Evolutionary conservation across 345 rosid genomes (phyloP).

Genomic region (Carallia pectinifolia): DNA sequence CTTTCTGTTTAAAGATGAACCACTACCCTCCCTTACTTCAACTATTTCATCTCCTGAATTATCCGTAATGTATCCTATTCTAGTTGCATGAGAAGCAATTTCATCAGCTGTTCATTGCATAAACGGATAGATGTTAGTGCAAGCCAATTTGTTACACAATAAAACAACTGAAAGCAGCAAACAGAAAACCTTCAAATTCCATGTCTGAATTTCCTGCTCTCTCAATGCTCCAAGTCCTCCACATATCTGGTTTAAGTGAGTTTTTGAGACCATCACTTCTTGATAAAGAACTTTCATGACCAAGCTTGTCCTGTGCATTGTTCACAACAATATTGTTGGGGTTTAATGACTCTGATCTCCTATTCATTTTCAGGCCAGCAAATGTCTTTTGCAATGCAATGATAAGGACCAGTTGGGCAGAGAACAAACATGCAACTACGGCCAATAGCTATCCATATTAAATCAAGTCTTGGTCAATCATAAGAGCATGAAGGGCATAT

Average conservation of each 20-base stretch:
- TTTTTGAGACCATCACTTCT: slow-evolving; percentile 30
- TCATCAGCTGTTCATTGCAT: slow-evolving; percentile 55
- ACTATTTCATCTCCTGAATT: slow-evolving; percentile 25
- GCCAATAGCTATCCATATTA: neutral
- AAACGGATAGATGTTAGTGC: slow-evolving; percentile 15
- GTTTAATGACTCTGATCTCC: slow-evolving; percentile 21
- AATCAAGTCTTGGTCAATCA: no score
- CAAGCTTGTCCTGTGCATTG: slow-evolving; percentile 20
- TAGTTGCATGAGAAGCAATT: slow-evolving; percentile 21
- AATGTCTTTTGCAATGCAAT: slow-evolving; percentile 62
- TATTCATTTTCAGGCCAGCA: slow-evolving; percentile 39
- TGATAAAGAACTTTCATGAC: slow-evolving; percentile 28
- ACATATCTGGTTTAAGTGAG: slow-evolving; percentile 43
- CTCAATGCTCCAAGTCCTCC: slow-evolving; percentile 78
- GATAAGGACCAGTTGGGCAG: slow-evolving; percentile 27
- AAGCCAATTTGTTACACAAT: slow-evolving; percentile 8
- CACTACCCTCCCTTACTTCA: slow-evolving; percentile 28
- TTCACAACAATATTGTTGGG: slow-evolving; percentile 20
- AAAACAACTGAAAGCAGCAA: slow-evolving; percentile 11
- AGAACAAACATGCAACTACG: slow-evolving; percentile 4
- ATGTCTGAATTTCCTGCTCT: slow-evolving; percentile 54
- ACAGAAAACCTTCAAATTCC: slow-evolving; percentile 67
- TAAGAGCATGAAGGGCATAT: no score
- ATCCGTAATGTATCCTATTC: slow-evolving; percentile 7
- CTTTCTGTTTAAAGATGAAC: slow-evolving; percentile 30